Conservation (phyloP, 140 eudicot species). For the Anethum foeniculum region DNA sequence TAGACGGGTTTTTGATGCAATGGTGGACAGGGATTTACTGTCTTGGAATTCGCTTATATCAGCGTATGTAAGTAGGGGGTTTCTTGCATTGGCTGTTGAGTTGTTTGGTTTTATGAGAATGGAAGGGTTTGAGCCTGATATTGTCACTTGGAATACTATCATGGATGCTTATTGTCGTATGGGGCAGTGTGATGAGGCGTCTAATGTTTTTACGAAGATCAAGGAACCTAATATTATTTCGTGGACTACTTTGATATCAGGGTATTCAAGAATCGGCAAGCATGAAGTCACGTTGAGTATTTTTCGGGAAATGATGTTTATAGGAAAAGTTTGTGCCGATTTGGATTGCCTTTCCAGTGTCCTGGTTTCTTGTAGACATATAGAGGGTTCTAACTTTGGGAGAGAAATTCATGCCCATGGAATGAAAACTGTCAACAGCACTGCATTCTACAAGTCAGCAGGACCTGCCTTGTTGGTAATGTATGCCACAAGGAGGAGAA, state of each 20-base stretch:
- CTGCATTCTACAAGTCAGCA: slow-evolving; percentile 31
- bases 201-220: slow-evolving; percentile 20
- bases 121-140: slow-evolving; percentile 26
- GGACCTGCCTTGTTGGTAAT: slow-evolving; percentile 47
- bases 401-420: slow-evolving; percentile 37
- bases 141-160: slow-evolving; percentile 26
- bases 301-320: slow-evolving; percentile 25
- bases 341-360: slow-evolving; percentile 31
- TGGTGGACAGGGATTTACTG: slow-evolving; percentile 25
- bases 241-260: slow-evolving; percentile 37
- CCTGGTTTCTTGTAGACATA: slow-evolving; percentile 30
- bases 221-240: slow-evolving; percentile 33
- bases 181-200: slow-evolving; percentile 37
- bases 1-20: slow-evolving; percentile 23
- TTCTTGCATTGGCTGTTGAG: slow-evolving; percentile 22
- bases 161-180: slow-evolving; percentile 39
- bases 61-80: slow-evolving; percentile 27
- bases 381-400: slow-evolving; percentile 17
- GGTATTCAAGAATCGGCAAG: slow-evolving; percentile 38
- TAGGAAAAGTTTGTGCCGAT: slow-evolving; percentile 23
- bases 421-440: slow-evolving; percentile 11
- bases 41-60: slow-evolving; percentile 30
- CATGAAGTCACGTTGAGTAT: slow-evolving; percentile 20
- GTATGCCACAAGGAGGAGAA: slow-evolving; percentile 43
- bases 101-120: slow-evolving; percentile 21